These are phyloP conservation scores for Marasmius tenuissimus DNA, from an alignment of 1,284 basidiomycete species.

Conservation along the genomic window DNA sequence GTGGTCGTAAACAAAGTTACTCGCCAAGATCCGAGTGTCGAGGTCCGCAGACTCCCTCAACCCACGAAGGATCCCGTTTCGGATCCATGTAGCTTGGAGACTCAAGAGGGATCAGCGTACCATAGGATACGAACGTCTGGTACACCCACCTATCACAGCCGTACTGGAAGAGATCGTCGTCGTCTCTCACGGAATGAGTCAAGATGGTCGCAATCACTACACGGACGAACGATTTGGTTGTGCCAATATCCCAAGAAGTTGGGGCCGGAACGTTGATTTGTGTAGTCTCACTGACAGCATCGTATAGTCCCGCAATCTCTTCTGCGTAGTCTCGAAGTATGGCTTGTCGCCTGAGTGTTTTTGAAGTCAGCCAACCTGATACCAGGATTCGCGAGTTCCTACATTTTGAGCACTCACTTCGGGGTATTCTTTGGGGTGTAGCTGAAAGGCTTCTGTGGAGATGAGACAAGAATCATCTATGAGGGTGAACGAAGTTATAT, in stretches of 20 bases:
- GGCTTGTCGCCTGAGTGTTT: conserved; percentile 25
- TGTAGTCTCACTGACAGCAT: conserved; percentile 20
- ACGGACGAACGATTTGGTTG: conserved; percentile 26
- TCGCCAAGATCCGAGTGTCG: conserved; percentile 15
- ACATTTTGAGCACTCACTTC: not conserved
- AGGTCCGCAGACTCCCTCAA: conserved; percentile 19
- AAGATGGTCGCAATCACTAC: conserved; percentile 27
- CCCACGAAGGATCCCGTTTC: conserved; percentile 24
- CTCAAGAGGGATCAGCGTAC: conserved; percentile 8
- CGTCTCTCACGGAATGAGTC: conserved; percentile 20
- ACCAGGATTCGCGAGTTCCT: not conserved
- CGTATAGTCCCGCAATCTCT: conserved; percentile 36
- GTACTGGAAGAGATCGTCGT: conserved; percentile 38
- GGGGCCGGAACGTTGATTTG: conserved; percentile 24
- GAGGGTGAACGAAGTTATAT: too few relatives aligned
- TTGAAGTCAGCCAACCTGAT: too few relatives aligned
- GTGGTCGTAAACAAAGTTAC: conserved; percentile 25
- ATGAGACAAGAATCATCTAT: conserved; percentile 35
- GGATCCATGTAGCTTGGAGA: conserved; percentile 30
- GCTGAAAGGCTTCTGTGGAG: conserved; percentile 30
- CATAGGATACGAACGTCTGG: not conserved
- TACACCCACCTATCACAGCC: conserved; percentile 37
- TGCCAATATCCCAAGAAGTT: conserved; percentile 23
- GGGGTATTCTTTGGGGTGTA: conserved; percentile 35
- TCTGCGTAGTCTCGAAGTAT: conserved; percentile 32